A percentile compares a stretch with the other conserved stretches of the same genome.
Evolutionary conservation across 495 filamentous ascomycete genomes (phyloP).

Genomic region (Pseudotulostoma volvatum): DNA sequence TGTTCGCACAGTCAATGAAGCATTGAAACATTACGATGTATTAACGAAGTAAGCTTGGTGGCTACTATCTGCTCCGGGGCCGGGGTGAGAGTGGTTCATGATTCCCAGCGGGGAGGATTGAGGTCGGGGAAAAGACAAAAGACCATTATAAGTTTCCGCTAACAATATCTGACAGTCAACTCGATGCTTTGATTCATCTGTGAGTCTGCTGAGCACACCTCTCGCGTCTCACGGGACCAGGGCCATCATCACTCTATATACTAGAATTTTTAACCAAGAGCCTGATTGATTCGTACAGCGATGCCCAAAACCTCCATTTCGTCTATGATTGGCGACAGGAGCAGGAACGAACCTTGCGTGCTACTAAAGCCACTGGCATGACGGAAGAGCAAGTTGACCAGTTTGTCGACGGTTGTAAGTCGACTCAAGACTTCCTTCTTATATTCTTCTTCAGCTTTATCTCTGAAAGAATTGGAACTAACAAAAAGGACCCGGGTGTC

Average conservation of each 20-base stretch:
- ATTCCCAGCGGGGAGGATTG: too few relatives aligned
- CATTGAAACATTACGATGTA: slow-evolving; percentile 50
- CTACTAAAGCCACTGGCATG: slow-evolving; percentile 58
- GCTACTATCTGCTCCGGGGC: not conserved
- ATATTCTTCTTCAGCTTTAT: too few relatives aligned
- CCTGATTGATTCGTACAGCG: too few relatives aligned
- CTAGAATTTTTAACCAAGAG: too few relatives aligned
- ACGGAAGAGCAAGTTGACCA: slow-evolving; percentile 48
- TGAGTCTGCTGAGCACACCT: slow-evolving; percentile 16
- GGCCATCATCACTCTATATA: slow-evolving; percentile 2
- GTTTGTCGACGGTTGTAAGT: slow-evolving; percentile 53
- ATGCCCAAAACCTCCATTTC: slow-evolving; percentile 56
- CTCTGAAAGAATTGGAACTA: too few relatives aligned
- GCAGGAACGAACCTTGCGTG: slow-evolving; percentile 57
- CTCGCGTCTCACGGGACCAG: too few relatives aligned
- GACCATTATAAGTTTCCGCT: too few relatives aligned
- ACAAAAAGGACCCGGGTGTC: not conserved
- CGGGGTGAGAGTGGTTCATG: too few relatives aligned
- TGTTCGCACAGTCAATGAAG: slow-evolving; percentile 55
- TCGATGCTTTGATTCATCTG: slow-evolving; percentile 80
- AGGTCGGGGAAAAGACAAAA: too few relatives aligned
- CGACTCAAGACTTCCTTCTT: slow-evolving; percentile 1
- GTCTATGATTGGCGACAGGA: slow-evolving; percentile 83
- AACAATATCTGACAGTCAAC: too few relatives aligned
- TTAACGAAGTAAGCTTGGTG: slow-evolving; percentile 41